phyloP scores from a whole-genome alignment of 1,139 yeast species.

The Suhomyces bokatorum region DNA sequence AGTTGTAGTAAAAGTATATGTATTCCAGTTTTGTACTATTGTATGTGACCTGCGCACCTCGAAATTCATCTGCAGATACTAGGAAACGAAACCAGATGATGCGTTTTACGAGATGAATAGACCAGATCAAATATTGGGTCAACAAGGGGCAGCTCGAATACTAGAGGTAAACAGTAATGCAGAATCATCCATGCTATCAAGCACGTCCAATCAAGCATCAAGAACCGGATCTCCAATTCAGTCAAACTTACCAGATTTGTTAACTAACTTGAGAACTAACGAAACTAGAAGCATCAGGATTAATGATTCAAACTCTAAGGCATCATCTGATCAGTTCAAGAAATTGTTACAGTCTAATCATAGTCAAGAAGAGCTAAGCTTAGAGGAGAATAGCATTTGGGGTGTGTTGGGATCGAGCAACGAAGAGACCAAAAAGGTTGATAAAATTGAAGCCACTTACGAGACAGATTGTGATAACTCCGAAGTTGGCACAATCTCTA shows the following conservation, averaged over 20 bases:
- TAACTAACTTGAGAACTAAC: constrained; percentile 26
- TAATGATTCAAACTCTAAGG: background rate
- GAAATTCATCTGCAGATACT: too few relatives aligned
- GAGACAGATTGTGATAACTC: too few relatives aligned
- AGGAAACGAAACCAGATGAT: too few relatives aligned
- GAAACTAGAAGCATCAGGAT: constrained; percentile 15
- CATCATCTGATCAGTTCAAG: constrained; percentile 1
- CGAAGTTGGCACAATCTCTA: too few relatives aligned
- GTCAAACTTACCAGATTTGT: constrained; percentile 26
- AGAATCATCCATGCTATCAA: too few relatives aligned
- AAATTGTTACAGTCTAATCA: background rate
- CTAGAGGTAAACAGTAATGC: background rate
- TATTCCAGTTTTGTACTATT: background rate
- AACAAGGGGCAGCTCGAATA: background rate
- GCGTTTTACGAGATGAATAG: background rate
- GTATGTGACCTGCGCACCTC: too few relatives aligned
- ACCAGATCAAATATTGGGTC: background rate
- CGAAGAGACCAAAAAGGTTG: too few relatives aligned
- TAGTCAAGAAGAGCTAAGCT: constrained; percentile 3
- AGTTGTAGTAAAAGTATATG: constrained; percentile 16
- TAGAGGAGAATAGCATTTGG: too few relatives aligned
- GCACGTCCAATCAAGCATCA: background rate
- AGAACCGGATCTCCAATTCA: constrained; percentile 24
- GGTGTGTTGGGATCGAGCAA: background rate
- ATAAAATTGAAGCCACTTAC: too few relatives aligned